These are phyloP conservation scores for Naganishia vaughanmartiniae DNA, from an alignment of 768 basidiomycete genomes.

Conservation along the genomic window DNA sequence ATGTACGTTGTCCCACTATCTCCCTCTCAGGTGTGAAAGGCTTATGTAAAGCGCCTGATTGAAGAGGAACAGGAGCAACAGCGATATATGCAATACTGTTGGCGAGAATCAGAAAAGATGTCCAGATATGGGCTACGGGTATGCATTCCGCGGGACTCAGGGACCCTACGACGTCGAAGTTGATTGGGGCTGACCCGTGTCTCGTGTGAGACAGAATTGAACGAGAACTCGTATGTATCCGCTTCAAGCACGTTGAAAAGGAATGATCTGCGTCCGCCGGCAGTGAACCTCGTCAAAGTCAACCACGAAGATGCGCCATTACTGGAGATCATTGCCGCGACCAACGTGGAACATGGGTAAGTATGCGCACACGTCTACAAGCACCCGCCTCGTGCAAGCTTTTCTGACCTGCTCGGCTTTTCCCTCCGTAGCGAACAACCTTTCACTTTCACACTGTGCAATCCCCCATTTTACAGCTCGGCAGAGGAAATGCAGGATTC, in stretches of 20 bases:
- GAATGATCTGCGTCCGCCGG: conserved; percentile 59
- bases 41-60: neutral
- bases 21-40: neutral
- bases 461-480: conserved; percentile 90
- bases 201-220: conserved; percentile 63
- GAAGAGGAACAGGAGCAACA: conserved; percentile 84
- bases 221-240: conserved; percentile 60
- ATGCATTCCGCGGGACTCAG: conserved; percentile 9
- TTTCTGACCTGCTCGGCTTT: neutral
- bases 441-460: conserved; percentile 86
- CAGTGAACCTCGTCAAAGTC: neutral
- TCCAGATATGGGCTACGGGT: conserved; percentile 73
- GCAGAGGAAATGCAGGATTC: conserved; percentile 64
- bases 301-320: neutral
- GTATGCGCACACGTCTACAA: too few relatives aligned
- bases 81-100: conserved; percentile 82
- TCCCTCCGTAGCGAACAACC: neutral
- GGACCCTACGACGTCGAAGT: neutral
- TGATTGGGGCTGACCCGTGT: neutral
- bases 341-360: neutral
- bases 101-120: conserved; percentile 59
- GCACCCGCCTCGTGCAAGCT: conserved; percentile 45
- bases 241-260: conserved; percentile 62
- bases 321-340: neutral
- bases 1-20: conserved; percentile 59